A percentile compares a stretch with the other conserved stretches of the same genome.
Conservation (phyloP, 768 basidiomycete species). For the Termitomyces titanicus region DNA sequence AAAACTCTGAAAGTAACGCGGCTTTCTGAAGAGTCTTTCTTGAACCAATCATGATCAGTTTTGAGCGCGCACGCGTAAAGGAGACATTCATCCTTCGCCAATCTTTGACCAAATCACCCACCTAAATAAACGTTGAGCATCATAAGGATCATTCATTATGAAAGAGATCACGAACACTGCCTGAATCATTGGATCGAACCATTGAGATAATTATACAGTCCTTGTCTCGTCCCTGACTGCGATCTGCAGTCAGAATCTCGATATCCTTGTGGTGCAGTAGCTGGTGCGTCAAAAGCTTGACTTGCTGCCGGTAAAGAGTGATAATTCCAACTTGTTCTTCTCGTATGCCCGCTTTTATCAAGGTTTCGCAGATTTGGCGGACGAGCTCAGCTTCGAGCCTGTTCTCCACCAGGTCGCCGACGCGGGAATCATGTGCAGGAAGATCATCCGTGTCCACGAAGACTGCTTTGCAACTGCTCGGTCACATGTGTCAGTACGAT, state of each 20-base stretch:
- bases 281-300: slow-evolving; percentile 78
- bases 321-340: slow-evolving; percentile 82
- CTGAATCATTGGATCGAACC: slow-evolving; percentile 81
- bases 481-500: background rate
- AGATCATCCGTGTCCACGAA: slow-evolving; percentile 92
- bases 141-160: background rate
- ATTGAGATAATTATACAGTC: slow-evolving; percentile 92
- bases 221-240: slow-evolving; percentile 93
- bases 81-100: slow-evolving; percentile 97
- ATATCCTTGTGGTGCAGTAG: slow-evolving; percentile 53
- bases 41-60: slow-evolving; percentile 90
- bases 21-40: slow-evolving; percentile 65
- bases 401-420: slow-evolving; percentile 91
- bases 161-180: slow-evolving; percentile 50
- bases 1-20: slow-evolving; percentile 68
- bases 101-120: slow-evolving; percentile 91
- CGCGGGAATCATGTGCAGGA: slow-evolving; percentile 75
- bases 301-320: slow-evolving; percentile 92
- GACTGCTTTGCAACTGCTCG: slow-evolving; percentile 71
- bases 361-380: slow-evolving; percentile 62
- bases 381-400: slow-evolving; percentile 70
- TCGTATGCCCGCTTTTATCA: slow-evolving; percentile 60
- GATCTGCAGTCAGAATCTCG: slow-evolving; percentile 90
- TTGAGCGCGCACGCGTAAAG: slow-evolving; percentile 88
- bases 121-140: slow-evolving; percentile 37